phyloP scores from a whole-genome alignment of 2,329 filamentous ascomycete species.

The Aspergillus tubingensis region DNA sequence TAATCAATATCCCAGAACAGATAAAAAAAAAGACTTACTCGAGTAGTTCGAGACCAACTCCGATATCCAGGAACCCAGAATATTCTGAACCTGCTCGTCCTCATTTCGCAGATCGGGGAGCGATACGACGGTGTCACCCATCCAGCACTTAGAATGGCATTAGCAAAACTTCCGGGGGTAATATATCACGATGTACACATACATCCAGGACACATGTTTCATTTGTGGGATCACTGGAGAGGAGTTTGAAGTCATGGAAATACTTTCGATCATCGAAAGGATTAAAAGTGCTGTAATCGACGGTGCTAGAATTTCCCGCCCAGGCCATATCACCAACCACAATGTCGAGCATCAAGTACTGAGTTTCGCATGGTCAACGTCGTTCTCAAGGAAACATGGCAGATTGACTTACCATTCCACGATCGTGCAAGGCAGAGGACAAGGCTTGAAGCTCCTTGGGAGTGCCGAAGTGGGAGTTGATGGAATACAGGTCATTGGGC shows the following conservation, averaged over 20 bases:
- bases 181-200: background rate
- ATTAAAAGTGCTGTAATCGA: slow-evolving; percentile 55
- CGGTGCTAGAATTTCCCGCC: slow-evolving; percentile 33
- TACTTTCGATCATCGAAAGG: slow-evolving; percentile 59
- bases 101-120: slow-evolving; percentile 65
- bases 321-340: slow-evolving; percentile 60
- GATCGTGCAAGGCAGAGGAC: slow-evolving; percentile 55
- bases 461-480: slow-evolving; percentile 62
- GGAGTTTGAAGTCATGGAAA: slow-evolving; percentile 60
- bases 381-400: background rate
- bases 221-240: slow-evolving; percentile 53
- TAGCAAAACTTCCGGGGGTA: background rate
- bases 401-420: slow-evolving; percentile 46
- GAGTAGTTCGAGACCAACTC: slow-evolving; percentile 59
- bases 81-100: slow-evolving; percentile 47
- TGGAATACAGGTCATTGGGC: slow-evolving; percentile 47
- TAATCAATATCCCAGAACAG: too few relatives aligned
- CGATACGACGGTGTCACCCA: slow-evolving; percentile 52
- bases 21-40: slow-evolving; percentile 48
- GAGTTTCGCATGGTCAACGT: background rate
- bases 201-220: slow-evolving; percentile 41
- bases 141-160: slow-evolving; percentile 49
- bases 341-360: slow-evolving; percentile 61
- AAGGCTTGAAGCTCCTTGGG: slow-evolving; percentile 60
- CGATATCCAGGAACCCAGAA: slow-evolving; percentile 61